Evolutionary conservation across 2,329 filamentous ascomycete genomes (phyloP).

Genomic region (Cytospora leucostoma): DNA sequence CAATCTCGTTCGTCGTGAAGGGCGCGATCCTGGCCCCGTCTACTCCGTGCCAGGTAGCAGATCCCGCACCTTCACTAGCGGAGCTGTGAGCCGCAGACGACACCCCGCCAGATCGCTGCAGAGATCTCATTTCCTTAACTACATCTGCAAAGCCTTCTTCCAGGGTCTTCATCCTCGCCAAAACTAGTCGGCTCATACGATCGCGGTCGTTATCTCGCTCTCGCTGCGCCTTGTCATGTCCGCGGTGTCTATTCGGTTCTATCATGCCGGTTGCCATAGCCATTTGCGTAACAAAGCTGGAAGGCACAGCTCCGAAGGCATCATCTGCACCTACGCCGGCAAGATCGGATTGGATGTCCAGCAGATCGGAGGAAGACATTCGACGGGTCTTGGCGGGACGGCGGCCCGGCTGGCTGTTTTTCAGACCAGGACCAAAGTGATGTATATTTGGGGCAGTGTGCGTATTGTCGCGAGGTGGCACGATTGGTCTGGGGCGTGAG

Average conservation of each 20-base stretch:
- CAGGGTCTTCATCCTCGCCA: conserved; percentile 88
- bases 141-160: conserved; percentile 90
- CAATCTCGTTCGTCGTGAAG: conserved; percentile 38
- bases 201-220: conserved; percentile 53
- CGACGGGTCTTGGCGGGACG: conserved; percentile 42
- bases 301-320: conserved; percentile 64
- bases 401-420: conserved; percentile 49
- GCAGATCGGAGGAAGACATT: conserved; percentile 68
- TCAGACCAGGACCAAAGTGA: conserved; percentile 52
- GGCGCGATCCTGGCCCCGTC: conserved; percentile 7
- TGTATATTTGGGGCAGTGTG: conserved; percentile 54
- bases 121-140: conserved; percentile 74
- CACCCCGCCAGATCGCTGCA: conserved; percentile 48
- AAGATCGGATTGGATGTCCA: conserved; percentile 62
- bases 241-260: conserved; percentile 49
- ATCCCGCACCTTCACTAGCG: conserved; percentile 33
- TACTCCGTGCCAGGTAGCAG: conserved; percentile 22
- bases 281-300: conserved; percentile 81
- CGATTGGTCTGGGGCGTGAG: conserved; percentile 58
- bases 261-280: conserved; percentile 67
- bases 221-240: conserved; percentile 32
- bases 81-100: conserved; percentile 55
- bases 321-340: conserved; percentile 61
- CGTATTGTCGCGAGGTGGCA: conserved; percentile 52
- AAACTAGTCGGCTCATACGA: conserved; percentile 76